A percentile compares a stretch with the other conserved stretches of the same genome.
Evolutionary conservation across 371 early-diverging fungal genomes (phyloP).

Genomic region (Zychaea mexicana): DNA sequence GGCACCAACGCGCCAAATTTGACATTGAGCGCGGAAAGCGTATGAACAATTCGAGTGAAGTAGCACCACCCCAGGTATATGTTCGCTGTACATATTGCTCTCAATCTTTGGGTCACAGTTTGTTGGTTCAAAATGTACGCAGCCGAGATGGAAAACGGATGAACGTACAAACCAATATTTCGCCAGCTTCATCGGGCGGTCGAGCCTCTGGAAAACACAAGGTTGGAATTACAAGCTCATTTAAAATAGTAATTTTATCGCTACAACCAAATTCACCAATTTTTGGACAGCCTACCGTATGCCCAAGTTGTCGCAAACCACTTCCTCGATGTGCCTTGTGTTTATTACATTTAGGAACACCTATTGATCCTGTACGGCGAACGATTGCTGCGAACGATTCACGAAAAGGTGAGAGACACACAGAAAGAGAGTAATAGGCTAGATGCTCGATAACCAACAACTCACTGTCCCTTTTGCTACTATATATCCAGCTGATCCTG

Average conservation of each 20-base stretch:
- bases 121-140: constrained; percentile 56
- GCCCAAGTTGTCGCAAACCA: constrained; percentile 85
- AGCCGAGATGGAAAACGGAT: constrained; percentile 60
- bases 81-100: constrained; percentile 91
- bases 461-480: no score
- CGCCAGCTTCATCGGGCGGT: constrained; percentile 33
- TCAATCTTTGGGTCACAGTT: constrained; percentile 72
- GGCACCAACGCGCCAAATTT: constrained; percentile 80
- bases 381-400: constrained; percentile 49
- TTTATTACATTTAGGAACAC: constrained; percentile 84
- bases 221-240: constrained; percentile 16
- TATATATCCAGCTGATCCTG: constrained; percentile 52
- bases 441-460: no score
- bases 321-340: constrained; percentile 95
- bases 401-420: constrained; percentile 25
- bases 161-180: constrained; percentile 50
- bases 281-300: constrained; percentile 60
- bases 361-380: constrained; percentile 56
- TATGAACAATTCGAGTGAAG: constrained; percentile 56
- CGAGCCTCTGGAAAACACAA: constrained; percentile 47
- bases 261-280: neutral
- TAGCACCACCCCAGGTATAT: constrained; percentile 81
- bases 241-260: neutral
- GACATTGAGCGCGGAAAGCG: constrained; percentile 83
- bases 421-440: neutral